A percentile compares a stretch with the other conserved stretches of the same genome.
phyloP scores from a whole-genome alignment of 306 rosid genomes.

The Cicer judaicum region DNA sequence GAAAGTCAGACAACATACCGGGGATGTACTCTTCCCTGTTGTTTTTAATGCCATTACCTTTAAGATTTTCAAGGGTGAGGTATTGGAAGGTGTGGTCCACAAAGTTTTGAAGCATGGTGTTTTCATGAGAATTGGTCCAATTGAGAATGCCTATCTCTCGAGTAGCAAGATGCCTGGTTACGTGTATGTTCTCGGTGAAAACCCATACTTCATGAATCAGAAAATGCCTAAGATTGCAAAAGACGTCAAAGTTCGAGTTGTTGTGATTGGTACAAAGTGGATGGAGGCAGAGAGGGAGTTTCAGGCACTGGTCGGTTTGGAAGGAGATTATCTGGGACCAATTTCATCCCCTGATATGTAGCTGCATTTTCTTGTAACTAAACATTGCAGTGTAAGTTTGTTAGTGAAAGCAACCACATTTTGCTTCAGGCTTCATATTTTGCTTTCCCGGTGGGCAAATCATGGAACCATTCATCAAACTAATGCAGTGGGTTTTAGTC shows the following conservation, averaged over 20 bases:
- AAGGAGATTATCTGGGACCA: conserved; percentile 85
- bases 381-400: background rate
- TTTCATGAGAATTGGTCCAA: conserved; percentile 79
- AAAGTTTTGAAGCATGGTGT: conserved; percentile 89
- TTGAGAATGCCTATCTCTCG: conserved; percentile 74
- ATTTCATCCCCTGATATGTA: conserved; percentile 50
- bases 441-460: background rate
- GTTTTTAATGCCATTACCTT: conserved; percentile 70
- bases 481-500: conserved; percentile 16
- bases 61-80: conserved; percentile 83
- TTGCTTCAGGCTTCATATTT: background rate
- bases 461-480: conserved; percentile 21
- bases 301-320: conserved; percentile 87
- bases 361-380: background rate
- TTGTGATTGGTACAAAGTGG: conserved; percentile 90
- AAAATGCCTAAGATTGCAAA: conserved; percentile 68
- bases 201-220: conserved; percentile 67
- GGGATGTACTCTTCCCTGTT: conserved; percentile 86
- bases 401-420: background rate
- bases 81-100: conserved; percentile 76
- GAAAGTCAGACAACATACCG: conserved; percentile 72
- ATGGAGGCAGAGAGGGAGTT: conserved; percentile 86
- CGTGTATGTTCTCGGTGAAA: conserved; percentile 67
- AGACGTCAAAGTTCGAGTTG: conserved; percentile 62
- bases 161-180: conserved; percentile 80